Percentiles rank a stretch among this genome's conserved stretches.
Conservation (phyloP, 78 protist species). For the Dictyostelium discoideum region DNA sequence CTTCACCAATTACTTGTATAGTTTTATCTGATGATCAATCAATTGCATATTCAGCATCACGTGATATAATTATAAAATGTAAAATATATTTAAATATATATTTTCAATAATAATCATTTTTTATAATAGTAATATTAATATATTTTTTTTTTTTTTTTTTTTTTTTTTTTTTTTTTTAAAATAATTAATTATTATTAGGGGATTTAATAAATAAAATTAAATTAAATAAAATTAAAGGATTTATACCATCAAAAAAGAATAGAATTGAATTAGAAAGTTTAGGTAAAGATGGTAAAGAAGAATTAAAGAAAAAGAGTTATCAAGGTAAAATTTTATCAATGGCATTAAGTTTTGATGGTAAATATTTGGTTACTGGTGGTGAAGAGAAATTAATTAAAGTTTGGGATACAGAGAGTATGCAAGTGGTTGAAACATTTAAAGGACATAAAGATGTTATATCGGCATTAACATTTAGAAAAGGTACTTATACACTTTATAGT, state of each 20-base stretch:
- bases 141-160: neutral
- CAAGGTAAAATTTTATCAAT: slow-evolving; percentile 75
- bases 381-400: slow-evolving; percentile 72
- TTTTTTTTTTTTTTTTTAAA: neutral
- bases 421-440: slow-evolving; percentile 52
- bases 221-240: slow-evolving; percentile 39
- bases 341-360: slow-evolving; percentile 86
- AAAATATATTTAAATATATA: neutral
- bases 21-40: slow-evolving; percentile 70
- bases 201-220: slow-evolving; percentile 37
- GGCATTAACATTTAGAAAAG: slow-evolving; percentile 84
- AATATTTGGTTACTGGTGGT: slow-evolving; percentile 85
- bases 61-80: slow-evolving; percentile 76
- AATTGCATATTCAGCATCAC: slow-evolving; percentile 72
- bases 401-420: slow-evolving; percentile 53
- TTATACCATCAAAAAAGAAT: slow-evolving; percentile 29
- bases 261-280: neutral
- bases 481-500: slow-evolving; percentile 82
- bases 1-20: slow-evolving; percentile 70
- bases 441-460: slow-evolving; percentile 78
- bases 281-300: neutral
- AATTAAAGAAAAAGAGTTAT: neutral
- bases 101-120: too few species aligned
- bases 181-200: slow-evolving; percentile 7
- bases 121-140: too few species aligned